Evolutionary conservation across 352 stramenopile genomes (phyloP).

Genomic region (Pythium guiyangense): DNA sequence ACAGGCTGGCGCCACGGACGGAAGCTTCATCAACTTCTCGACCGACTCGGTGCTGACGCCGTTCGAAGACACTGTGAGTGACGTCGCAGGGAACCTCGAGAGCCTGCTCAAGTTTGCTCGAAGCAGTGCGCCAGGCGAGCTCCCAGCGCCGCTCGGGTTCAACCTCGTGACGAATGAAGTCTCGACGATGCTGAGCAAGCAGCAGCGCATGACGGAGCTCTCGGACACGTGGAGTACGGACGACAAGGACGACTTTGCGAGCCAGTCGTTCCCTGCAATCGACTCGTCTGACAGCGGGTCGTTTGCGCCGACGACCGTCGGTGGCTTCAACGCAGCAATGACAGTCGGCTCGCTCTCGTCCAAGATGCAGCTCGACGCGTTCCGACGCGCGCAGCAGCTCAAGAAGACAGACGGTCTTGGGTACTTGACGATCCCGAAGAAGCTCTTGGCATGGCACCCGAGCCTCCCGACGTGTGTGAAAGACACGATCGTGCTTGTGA

Average conservation of each 20-base stretch:
- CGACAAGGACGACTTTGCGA: slow-evolving; percentile 57
- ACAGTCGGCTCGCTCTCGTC: slow-evolving; percentile 66
- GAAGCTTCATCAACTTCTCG: slow-evolving; percentile 14
- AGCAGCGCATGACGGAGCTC: slow-evolving; percentile 25
- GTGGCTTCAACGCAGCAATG: slow-evolving; percentile 26
- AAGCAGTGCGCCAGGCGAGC: slow-evolving; percentile 37
- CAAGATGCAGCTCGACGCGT: slow-evolving; percentile 55
- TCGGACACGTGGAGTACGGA: slow-evolving; percentile 61
- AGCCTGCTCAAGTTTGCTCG: slow-evolving; percentile 71
- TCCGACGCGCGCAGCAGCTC: slow-evolving; percentile 55
- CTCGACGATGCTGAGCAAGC: slow-evolving; percentile 50
- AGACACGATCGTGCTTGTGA: slow-evolving; percentile 74
- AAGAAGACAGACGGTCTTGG: slow-evolving; percentile 57
- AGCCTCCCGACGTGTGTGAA: slow-evolving; percentile 67
- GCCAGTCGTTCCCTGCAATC: slow-evolving; percentile 60
- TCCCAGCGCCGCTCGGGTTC: slow-evolving; percentile 24
- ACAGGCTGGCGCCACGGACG: slow-evolving; percentile 43
- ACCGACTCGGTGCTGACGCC: slow-evolving; percentile 19
- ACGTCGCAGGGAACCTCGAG: slow-evolving; percentile 56
- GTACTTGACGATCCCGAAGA: slow-evolving; percentile 75
- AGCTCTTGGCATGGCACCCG: slow-evolving; percentile 77
- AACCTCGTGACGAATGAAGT: slow-evolving; percentile 74
- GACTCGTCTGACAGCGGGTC: slow-evolving; percentile 39
- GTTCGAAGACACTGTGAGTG: slow-evolving; percentile 42
- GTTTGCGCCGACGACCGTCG: slow-evolving; percentile 18